Conservation (phyloP, 2,329 filamentous ascomycete species). For the Aureobasidium uvarum region DNA sequence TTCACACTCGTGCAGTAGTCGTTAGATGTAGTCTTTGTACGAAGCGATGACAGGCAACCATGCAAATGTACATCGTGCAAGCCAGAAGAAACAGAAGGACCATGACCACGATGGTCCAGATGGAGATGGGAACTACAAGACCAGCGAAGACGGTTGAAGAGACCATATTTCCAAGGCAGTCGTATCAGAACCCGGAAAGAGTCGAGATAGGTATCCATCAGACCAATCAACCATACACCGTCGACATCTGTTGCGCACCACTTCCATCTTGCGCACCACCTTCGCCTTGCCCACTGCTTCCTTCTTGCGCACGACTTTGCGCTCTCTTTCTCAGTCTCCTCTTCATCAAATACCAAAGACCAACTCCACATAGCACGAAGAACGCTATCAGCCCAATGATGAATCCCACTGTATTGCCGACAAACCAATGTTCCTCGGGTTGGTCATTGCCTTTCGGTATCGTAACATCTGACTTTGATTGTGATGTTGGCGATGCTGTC, state of each 20-base stretch:
- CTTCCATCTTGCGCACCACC: neutral
- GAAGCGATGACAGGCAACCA: neutral
- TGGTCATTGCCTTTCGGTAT: too few relatives aligned
- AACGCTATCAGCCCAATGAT: neutral
- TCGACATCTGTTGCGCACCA: neutral
- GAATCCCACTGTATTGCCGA: neutral
- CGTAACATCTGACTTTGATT: neutral
- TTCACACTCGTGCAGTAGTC: neutral
- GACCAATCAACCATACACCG: neutral
- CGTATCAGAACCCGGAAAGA: neutral
- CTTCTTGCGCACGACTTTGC: neutral
- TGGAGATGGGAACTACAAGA: too few relatives aligned
- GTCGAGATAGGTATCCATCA: neutral
- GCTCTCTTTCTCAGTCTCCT: neutral
- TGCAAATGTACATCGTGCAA: neutral
- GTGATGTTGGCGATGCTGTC: neutral
- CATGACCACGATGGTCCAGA: neutral
- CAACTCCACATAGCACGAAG: neutral
- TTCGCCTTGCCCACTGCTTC: neutral
- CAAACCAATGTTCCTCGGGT: neutral
- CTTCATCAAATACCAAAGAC: neutral
- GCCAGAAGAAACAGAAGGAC: neutral
- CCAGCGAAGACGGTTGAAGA: too few relatives aligned
- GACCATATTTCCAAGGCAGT: too few relatives aligned
- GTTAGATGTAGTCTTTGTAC: neutral